phyloP scores from a whole-genome alignment of 371 early-diverging fungal species.

The Mortierella sp. region DNA sequence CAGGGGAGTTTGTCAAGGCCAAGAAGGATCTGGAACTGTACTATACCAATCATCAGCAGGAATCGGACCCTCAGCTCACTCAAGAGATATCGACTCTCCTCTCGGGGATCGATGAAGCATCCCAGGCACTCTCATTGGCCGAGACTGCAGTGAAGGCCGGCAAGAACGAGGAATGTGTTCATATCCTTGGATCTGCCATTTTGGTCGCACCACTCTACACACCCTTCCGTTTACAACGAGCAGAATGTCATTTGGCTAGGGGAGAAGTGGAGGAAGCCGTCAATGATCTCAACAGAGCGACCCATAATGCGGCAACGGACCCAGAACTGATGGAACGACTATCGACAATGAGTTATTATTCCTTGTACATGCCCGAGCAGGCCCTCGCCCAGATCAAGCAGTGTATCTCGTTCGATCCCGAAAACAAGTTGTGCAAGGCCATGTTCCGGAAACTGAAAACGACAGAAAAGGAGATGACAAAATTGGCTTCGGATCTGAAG shows the following conservation, averaged over 20 bases:
- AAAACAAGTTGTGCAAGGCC: conserved; percentile 86
- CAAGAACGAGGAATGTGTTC: conserved; percentile 73
- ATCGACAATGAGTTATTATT: conserved; percentile 80
- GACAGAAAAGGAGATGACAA: conserved; percentile 78
- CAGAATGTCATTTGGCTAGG: conserved; percentile 77
- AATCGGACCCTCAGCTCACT: conserved; percentile 3
- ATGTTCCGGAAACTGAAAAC: conserved; percentile 79
- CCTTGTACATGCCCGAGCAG: conserved; percentile 73
- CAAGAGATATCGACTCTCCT: conserved; percentile 52
- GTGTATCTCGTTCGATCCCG: conserved; percentile 91
- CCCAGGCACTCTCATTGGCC: conserved; percentile 55
- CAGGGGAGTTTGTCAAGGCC: conserved; percentile 76
- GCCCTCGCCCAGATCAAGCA: conserved; percentile 81
- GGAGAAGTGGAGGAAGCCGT: conserved; percentile 87
- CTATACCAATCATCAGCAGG: conserved; percentile 37
- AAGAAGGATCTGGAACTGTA: conserved; percentile 62
- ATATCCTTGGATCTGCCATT: conserved; percentile 67
- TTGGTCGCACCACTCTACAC: conserved; percentile 66
- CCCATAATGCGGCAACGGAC: conserved; percentile 76
- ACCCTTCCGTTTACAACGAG: conserved; percentile 71
- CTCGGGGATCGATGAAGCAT: conserved; percentile 59
- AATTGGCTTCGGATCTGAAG: conserved; percentile 65
- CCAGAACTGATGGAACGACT: conserved; percentile 69
- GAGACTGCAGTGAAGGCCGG: conserved; percentile 57
- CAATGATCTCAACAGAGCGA: conserved; percentile 82